Conservation (phyloP, 1,284 basidiomycete species). For the Trametes pubescens region DNA sequence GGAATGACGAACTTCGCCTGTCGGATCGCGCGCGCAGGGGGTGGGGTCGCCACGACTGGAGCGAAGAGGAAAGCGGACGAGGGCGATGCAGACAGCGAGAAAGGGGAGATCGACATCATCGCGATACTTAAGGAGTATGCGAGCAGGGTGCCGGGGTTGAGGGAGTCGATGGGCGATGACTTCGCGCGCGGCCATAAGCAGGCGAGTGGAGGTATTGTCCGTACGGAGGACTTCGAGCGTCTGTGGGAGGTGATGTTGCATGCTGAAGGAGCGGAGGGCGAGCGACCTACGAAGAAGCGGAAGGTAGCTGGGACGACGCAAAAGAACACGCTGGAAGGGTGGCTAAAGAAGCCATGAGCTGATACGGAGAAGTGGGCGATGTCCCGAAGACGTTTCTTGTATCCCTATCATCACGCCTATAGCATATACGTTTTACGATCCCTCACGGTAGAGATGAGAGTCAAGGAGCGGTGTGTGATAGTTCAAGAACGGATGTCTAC, state of each 20-base stretch:
- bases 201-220: conserved; percentile 45
- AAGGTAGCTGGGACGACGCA: conserved; percentile 17
- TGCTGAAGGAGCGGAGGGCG: conserved; percentile 16
- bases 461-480: background rate
- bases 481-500: background rate
- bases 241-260: conserved; percentile 40
- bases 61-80: conserved; percentile 14
- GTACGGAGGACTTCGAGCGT: conserved; percentile 38
- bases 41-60: conserved; percentile 1
- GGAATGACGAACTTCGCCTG: conserved; percentile 45
- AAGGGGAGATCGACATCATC: conserved; percentile 39
- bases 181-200: conserved; percentile 46
- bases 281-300: conserved; percentile 8
- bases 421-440: background rate
- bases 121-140: conserved; percentile 42
- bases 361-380: background rate
- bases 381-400: background rate
- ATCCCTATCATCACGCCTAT: background rate
- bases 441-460: no score
- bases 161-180: conserved; percentile 41
- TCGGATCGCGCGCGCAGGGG: conserved; percentile 36
- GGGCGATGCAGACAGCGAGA: background rate
- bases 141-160: conserved; percentile 36
- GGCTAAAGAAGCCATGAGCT: conserved; percentile 29
- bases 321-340: conserved; percentile 39